Evolutionary conservation across 441 rosid species (phyloP).

Genomic region (Mallotus repandus): DNA sequence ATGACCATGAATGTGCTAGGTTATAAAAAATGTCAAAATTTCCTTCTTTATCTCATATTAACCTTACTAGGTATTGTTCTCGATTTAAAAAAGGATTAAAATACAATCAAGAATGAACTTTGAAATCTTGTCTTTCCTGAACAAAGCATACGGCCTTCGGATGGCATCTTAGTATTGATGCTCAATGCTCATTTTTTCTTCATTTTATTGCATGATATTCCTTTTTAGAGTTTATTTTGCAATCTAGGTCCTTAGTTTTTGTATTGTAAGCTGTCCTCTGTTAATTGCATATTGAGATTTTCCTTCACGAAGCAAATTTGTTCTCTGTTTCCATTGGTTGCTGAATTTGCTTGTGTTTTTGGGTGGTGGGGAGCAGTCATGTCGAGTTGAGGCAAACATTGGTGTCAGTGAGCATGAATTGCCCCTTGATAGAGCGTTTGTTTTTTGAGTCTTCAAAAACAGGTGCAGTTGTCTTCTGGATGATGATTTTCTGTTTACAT

Average conservation of each 20-base stretch:
- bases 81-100: no score
- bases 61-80: no score
- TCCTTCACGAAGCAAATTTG: neutral
- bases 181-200: neutral
- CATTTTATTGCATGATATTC: neutral
- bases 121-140: no score
- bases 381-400: constrained; percentile 65
- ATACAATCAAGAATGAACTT: no score
- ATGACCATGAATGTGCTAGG: neutral
- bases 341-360: constrained; percentile 15
- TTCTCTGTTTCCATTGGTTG: constrained; percentile 1
- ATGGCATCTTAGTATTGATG: neutral
- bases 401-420: constrained; percentile 54
- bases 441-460: constrained; percentile 58
- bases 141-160: no score
- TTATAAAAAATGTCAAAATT: no score
- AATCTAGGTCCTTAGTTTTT: neutral
- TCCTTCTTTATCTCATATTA: neutral
- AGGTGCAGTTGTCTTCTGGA: constrained; percentile 34
- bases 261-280: neutral
- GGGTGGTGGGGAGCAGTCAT: constrained; percentile 30
- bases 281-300: neutral
- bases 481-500: constrained; percentile 17
- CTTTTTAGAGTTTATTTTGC: no score
- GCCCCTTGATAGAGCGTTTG: constrained; percentile 72